Evolutionary conservation across 768 basidiomycete genomes (phyloP).

Genomic region (Mycena belliarum): DNA sequence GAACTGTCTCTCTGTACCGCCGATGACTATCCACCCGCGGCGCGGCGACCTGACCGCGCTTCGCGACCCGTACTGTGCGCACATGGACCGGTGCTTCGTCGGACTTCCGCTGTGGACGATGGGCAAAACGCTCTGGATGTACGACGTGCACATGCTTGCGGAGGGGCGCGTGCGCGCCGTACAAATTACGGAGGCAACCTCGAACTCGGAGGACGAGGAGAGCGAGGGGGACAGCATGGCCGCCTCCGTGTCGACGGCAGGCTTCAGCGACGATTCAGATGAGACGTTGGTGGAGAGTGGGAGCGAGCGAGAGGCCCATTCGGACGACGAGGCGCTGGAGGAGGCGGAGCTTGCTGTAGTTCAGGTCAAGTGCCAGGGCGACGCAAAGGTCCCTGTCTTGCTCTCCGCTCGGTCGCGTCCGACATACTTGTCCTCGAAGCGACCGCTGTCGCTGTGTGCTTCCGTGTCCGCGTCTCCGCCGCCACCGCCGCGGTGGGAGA

Average conservation of each 20-base stretch:
- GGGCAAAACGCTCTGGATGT: constrained; percentile 64
- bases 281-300: constrained; percentile 57
- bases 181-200: no score
- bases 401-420: neutral
- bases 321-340: constrained; percentile 14
- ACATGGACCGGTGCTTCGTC: constrained; percentile 62
- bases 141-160: constrained; percentile 49
- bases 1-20: constrained; percentile 25
- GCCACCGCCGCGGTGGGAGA: constrained; percentile 39
- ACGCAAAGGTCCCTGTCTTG: neutral
- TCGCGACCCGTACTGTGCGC: constrained; percentile 55
- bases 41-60: constrained; percentile 61
- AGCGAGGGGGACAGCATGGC: constrained; percentile 37
- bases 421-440: constrained; percentile 7
- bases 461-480: neutral
- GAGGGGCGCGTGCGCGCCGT: neutral
- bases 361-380: neutral
- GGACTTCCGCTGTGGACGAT: constrained; percentile 65
- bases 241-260: constrained; percentile 29
- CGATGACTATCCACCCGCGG: constrained; percentile 55
- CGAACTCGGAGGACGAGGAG: constrained; percentile 29
- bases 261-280: constrained; percentile 54
- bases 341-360: constrained; percentile 15
- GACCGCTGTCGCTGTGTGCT: neutral
- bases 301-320: constrained; percentile 32